Evolutionary conservation across 2,329 filamentous ascomycete genomes (phyloP).

Genomic region (Aspergillus viridinutans): DNA sequence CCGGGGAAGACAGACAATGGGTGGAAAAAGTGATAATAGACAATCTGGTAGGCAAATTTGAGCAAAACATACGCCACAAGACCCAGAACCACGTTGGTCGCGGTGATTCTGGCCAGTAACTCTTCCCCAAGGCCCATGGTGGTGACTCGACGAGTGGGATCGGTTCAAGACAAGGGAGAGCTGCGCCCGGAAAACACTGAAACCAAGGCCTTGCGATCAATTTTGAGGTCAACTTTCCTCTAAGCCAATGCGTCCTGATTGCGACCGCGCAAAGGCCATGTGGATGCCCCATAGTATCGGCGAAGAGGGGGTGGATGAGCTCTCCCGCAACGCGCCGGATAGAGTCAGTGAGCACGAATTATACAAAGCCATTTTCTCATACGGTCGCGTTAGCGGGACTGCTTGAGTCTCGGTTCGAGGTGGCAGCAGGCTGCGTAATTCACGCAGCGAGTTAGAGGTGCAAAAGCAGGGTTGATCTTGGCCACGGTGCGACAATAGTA

Average conservation of each 20-base stretch:
- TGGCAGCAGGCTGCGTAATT: not conserved
- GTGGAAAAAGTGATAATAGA: slow-evolving; percentile 48
- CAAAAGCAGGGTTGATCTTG: not conserved
- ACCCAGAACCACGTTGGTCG: slow-evolving; percentile 20
- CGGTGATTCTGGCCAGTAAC: slow-evolving; percentile 24
- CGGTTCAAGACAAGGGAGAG: not conserved
- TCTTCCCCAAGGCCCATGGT: slow-evolving; percentile 25
- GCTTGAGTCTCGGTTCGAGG: not conserved
- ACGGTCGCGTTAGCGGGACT: not conserved
- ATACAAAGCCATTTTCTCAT: not conserved
- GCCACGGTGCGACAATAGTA: not conserved
- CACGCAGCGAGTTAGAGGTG: not conserved
- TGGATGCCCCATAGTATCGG: not conserved
- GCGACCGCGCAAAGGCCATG: not conserved
- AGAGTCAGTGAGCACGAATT: not conserved
- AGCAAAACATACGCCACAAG: slow-evolving; percentile 20
- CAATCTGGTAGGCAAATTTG: slow-evolving; percentile 31
- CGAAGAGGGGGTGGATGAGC: no score
- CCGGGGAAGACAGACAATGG: slow-evolving; percentile 52
- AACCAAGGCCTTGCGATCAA: not conserved
- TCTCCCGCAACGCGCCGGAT: no score
- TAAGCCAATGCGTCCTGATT: not conserved
- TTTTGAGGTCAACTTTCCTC: not conserved
- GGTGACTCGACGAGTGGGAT: not conserved
- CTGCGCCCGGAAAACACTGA: not conserved